These are phyloP conservation scores for Hydrangea macrophylla DNA, from an alignment of 148 eudicot species.

Conservation along the genomic window DNA sequence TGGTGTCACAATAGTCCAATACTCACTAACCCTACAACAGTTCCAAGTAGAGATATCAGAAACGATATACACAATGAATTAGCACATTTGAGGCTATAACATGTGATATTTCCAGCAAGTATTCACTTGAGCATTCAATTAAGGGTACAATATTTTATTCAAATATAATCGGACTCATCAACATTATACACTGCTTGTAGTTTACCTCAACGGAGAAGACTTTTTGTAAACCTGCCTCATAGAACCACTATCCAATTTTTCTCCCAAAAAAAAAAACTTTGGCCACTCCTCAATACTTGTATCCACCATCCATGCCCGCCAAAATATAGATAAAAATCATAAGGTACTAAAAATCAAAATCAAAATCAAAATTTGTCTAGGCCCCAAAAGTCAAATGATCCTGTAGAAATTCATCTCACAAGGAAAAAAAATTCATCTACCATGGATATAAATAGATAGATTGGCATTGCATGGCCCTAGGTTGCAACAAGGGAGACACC, in stretches of 20 bases:
- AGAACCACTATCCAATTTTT: constrained; percentile 12
- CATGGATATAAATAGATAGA: neutral
- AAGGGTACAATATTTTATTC: constrained; percentile 3
- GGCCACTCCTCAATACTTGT: neutral
- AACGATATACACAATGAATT: constrained; percentile 11
- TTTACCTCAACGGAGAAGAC: constrained; percentile 10
- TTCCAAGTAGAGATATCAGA: constrained; percentile 23
- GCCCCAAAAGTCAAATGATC: constrained; percentile 1
- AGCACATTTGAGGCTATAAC: constrained; percentile 15
- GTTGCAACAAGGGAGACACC: constrained; percentile 9
- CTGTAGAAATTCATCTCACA: constrained; percentile 10
- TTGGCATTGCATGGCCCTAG: constrained; percentile 5
- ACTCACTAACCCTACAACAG: constrained; percentile 19
- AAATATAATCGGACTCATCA: constrained; percentile 11
- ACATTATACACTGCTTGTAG: constrained; percentile 1
- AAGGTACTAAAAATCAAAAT: constrained; percentile 7
- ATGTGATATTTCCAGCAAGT: neutral
- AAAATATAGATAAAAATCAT: neutral
- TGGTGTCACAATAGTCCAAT: constrained; percentile 14
- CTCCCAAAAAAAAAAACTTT: neutral
- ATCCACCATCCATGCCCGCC: neutral
- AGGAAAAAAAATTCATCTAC: constrained; percentile 6
- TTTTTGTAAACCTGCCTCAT: constrained; percentile 19
- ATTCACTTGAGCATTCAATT: constrained; percentile 3
- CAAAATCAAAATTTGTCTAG: neutral